These are phyloP conservation scores for Diaporthe sp. DNA, from an alignment of 2,329 filamentous ascomycete species.

Conservation along the genomic window DNA sequence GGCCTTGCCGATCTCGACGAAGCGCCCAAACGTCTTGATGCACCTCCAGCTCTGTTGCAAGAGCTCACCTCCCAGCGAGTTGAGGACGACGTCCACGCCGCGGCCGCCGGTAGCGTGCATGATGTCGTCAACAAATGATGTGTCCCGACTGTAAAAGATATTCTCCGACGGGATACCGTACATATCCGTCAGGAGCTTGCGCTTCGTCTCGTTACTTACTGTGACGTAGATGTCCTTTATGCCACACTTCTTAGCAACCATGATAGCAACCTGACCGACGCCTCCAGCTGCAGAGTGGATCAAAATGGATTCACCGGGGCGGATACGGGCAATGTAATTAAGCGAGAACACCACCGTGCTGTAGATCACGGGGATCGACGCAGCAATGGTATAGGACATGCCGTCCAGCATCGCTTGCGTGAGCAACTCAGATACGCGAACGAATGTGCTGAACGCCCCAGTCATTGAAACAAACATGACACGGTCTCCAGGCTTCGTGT, in stretches of 20 bases:
- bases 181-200: slow-evolving; percentile 46
- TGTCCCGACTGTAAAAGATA: slow-evolving; percentile 28
- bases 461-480: slow-evolving; percentile 33
- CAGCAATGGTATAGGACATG: neutral
- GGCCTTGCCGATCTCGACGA: slow-evolving; percentile 45
- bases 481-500: slow-evolving; percentile 40
- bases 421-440: neutral
- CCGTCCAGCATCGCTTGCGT: neutral
- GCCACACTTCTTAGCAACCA: slow-evolving; percentile 51
- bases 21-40: slow-evolving; percentile 43
- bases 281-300: slow-evolving; percentile 54
- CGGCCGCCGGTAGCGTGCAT: neutral
- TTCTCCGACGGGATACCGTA: slow-evolving; percentile 37
- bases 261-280: slow-evolving; percentile 54
- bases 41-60: slow-evolving; percentile 52
- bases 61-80: slow-evolving; percentile 39
- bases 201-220: slow-evolving; percentile 52
- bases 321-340: neutral
- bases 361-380: slow-evolving; percentile 8
- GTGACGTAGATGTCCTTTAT: slow-evolving; percentile 55
- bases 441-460: neutral
- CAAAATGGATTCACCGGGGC: slow-evolving; percentile 46
- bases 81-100: slow-evolving; percentile 28
- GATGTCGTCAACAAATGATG: neutral
- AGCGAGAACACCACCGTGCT: neutral